Evolutionary conservation across 768 basidiomycete genomes (phyloP).

Genomic region (Trametes cubensis): DNA sequence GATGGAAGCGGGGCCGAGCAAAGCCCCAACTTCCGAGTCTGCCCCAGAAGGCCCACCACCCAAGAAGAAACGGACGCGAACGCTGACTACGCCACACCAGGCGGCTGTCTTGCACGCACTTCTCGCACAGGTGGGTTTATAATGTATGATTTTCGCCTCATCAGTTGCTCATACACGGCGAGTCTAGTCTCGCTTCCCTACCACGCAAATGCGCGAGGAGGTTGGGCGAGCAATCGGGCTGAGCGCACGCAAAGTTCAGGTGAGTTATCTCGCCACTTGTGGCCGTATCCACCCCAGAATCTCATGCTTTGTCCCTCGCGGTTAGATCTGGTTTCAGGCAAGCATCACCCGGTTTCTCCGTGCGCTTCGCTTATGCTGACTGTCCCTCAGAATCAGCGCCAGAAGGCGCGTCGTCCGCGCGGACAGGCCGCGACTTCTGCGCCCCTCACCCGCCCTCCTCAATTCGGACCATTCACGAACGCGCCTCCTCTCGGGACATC

Average conservation of each 20-base stretch:
- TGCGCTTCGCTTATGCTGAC: conserved; percentile 26
- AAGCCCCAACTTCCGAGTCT: conserved; percentile 40
- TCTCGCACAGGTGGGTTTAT: conserved; percentile 72
- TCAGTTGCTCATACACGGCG: background rate
- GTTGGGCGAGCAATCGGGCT: conserved; percentile 87
- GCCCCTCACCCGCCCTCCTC: conserved; percentile 56
- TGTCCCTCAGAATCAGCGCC: conserved; percentile 73
- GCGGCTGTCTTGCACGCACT: conserved; percentile 85
- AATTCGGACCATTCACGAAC: conserved; percentile 64
- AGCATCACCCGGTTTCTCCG: conserved; percentile 21
- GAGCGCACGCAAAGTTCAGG: conserved; percentile 90
- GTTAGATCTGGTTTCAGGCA: conserved; percentile 92
- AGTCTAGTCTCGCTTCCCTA: conserved; percentile 81
- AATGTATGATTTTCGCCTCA: background rate
- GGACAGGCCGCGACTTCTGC: conserved; percentile 50
- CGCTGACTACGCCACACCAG: conserved; percentile 86
- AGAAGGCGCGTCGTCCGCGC: conserved; percentile 81
- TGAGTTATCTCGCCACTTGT: conserved; percentile 39
- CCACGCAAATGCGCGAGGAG: conserved; percentile 85
- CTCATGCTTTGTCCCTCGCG: conserved; percentile 37
- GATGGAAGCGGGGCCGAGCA: conserved; percentile 48
- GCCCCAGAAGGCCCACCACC: conserved; percentile 40
- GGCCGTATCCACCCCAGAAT: conserved; percentile 3
- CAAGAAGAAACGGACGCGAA: conserved; percentile 84
- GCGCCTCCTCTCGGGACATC: conserved; percentile 37